phyloP scores from a whole-genome alignment of 805 yeast genomes.

The Nakazawaea siamensis region DNA sequence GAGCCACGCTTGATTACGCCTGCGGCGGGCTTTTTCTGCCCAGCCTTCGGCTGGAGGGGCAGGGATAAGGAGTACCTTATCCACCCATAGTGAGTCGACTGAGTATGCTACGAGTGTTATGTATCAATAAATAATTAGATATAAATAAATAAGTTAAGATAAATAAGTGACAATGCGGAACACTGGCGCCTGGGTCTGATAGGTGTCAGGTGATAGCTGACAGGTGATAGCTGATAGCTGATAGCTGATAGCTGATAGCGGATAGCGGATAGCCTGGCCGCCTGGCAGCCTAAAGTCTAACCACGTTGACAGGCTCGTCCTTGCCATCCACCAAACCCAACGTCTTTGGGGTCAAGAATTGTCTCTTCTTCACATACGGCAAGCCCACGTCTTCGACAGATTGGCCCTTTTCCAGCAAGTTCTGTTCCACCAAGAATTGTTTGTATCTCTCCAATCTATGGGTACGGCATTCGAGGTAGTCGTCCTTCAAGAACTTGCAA shows the following conservation, averaged over 20 bases:
- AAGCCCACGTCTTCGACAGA: constrained; percentile 24
- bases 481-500: constrained; percentile 23
- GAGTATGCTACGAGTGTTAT: too few species aligned
- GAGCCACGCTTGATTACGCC: too few species aligned
- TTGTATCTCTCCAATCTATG: constrained; percentile 28
- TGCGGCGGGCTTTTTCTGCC: too few species aligned
- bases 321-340: constrained; percentile 28
- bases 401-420: constrained; percentile 20
- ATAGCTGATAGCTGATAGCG: too few species aligned
- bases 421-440: constrained; percentile 24
- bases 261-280: neutral
- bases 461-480: constrained; percentile 29
- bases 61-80: too few species aligned
- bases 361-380: constrained; percentile 30
- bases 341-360: constrained; percentile 28
- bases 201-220: too few species aligned
- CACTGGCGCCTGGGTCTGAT: neutral
- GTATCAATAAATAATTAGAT: constrained; percentile 6
- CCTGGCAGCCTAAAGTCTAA: constrained; percentile 1
- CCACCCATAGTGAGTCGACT: too few species aligned
- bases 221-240: too few species aligned
- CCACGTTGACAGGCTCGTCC: constrained; percentile 13
- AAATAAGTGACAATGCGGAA: neutral
- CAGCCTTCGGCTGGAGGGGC: too few species aligned
- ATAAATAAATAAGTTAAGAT: constrained; percentile 9